phyloP scores from a whole-genome alignment of 306 rosid species.

The Nissolia schottii region DNA sequence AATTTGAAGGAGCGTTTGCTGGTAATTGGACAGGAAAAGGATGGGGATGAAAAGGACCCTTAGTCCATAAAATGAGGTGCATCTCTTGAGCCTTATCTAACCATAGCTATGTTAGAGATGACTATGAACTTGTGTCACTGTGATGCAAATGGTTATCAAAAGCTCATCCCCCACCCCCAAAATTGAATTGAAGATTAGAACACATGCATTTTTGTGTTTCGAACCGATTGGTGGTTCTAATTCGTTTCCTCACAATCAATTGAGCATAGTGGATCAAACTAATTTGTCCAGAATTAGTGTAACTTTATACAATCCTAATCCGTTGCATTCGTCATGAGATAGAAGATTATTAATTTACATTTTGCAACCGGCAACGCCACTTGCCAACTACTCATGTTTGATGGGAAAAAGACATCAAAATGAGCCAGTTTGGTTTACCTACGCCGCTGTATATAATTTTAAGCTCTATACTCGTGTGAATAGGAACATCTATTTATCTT shows the following conservation, averaged over 20 bases:
- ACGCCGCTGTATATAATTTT: neutral
- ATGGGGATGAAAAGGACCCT: constrained; percentile 1
- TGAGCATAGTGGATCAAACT: neutral
- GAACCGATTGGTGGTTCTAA: neutral
- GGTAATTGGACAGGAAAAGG: neutral
- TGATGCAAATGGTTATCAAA: constrained; percentile 16
- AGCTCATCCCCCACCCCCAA: neutral
- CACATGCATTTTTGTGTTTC: neutral
- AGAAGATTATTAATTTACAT: neutral
- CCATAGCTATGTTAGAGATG: neutral
- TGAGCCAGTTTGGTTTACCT: neutral
- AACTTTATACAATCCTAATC: neutral
- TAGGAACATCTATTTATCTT: neutral
- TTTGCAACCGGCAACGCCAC: neutral
- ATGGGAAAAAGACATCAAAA: neutral
- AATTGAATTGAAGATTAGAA: neutral
- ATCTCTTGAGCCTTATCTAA: neutral
- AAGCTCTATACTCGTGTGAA: neutral
- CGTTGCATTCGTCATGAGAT: neutral
- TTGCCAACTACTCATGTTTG: neutral
- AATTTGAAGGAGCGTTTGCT: constrained; percentile 12
- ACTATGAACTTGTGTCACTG: neutral
- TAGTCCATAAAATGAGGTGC: neutral
- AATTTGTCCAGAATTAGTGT: neutral
- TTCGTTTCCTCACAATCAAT: neutral